These are phyloP conservation scores for Trypanosoma grayi DNA, from an alignment of 208 protist species.

Conservation along the genomic window DNA sequence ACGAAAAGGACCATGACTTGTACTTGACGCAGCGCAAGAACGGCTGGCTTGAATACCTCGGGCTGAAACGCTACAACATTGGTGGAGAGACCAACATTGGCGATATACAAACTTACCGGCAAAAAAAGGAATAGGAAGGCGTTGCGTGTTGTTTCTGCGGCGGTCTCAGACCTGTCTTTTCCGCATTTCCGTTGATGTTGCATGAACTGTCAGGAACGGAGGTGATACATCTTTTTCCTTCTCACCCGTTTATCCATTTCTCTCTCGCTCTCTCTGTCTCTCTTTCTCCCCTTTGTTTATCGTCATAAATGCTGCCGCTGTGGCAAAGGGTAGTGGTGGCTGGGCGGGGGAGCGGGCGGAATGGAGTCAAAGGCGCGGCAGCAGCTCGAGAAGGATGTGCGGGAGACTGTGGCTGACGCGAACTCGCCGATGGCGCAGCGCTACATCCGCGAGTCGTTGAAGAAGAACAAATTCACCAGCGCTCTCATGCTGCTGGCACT, in stretches of 20 bases:
- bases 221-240: too few species aligned
- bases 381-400: constrained; percentile 54
- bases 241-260: too few species aligned
- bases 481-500: constrained; percentile 47
- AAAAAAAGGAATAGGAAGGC: constrained; percentile 8
- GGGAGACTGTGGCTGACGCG: constrained; percentile 58
- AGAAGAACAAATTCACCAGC: constrained; percentile 68
- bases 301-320: too few species aligned
- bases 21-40: constrained; percentile 91
- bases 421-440: constrained; percentile 62
- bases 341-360: not conserved
- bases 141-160: not conserved
- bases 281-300: too few species aligned
- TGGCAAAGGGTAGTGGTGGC: not conserved
- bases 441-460: constrained; percentile 58
- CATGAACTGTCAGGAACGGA: too few species aligned
- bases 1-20: constrained; percentile 80
- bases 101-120: constrained; percentile 72
- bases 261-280: too few species aligned
- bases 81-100: constrained; percentile 73
- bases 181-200: not conserved
- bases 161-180: not conserved
- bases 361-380: constrained; percentile 46
- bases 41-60: constrained; percentile 75
- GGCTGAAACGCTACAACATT: constrained; percentile 88